Evolutionary conservation across 441 rosid genomes (phyloP).

Genomic region (Pelargonium australe): DNA sequence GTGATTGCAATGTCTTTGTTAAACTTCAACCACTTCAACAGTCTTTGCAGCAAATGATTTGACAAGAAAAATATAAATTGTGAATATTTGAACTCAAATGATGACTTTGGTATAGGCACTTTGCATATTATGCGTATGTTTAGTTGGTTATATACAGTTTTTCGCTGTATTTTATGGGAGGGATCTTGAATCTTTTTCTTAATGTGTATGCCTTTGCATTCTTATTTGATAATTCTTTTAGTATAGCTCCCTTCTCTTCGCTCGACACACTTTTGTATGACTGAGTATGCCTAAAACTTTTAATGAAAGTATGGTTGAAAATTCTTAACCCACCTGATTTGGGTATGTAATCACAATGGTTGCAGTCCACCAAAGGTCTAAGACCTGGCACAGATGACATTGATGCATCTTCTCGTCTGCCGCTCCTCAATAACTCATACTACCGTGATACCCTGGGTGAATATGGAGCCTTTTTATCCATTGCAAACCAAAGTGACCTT

Average conservation of each 20-base stretch:
- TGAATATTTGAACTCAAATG: too few relatives aligned
- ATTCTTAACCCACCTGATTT: slow-evolving; percentile 13
- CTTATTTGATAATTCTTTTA: slow-evolving; percentile 9
- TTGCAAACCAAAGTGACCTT: slow-evolving; percentile 73
- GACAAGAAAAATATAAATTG: too few relatives aligned
- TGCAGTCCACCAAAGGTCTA: slow-evolving; percentile 79
- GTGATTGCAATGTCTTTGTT: too few relatives aligned
- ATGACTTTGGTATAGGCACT: too few relatives aligned
- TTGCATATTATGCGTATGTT: too few relatives aligned
- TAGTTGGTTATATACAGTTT: too few relatives aligned
- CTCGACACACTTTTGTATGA: background rate
- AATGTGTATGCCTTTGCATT: background rate
- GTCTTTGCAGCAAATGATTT: too few relatives aligned
- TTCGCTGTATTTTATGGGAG: too few relatives aligned
- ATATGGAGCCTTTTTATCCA: slow-evolving; percentile 88
- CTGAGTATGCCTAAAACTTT: background rate
- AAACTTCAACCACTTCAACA: too few relatives aligned
- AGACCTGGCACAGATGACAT: slow-evolving; percentile 81
- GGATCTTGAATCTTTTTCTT: too few relatives aligned
- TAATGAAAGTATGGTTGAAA: background rate
- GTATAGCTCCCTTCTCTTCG: background rate
- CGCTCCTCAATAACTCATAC: slow-evolving; percentile 64
- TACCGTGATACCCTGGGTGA: slow-evolving; percentile 85
- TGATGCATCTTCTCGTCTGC: slow-evolving; percentile 82
- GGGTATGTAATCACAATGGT: slow-evolving; percentile 11